Base-by-base conservation (phyloP, 1,284 basidiomycete species). In the Rhodotorula sp. region DNA sequence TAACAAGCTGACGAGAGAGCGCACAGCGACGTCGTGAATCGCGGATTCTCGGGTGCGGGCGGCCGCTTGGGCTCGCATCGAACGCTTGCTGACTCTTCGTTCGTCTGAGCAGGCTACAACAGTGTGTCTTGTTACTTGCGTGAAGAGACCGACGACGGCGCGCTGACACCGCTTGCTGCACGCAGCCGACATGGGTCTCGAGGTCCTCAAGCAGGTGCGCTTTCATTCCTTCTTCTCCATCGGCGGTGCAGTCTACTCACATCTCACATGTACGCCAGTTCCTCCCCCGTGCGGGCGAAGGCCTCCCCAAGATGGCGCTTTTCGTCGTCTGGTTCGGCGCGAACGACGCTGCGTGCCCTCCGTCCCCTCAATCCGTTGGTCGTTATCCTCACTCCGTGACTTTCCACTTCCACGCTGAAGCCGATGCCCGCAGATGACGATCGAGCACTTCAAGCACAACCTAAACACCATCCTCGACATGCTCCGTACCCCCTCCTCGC, bases 291-390 rank as follows among this genome's bases (percentile, higher is more conserved):
- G 84, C n/a, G 83, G 86, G 64, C 84, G 57, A 82, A 84, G 59
- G 83, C 83, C 58, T 87, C 86, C n/a, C 88, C 76, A 15, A 86
- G 72, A 85, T 93, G 58, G 87, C 86, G 60, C 81, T 95, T 32
- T 83, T 95, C 71, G 88, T 87, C 21, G 89, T 96, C 79, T 96
- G 92, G 92, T 91, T 91, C 76, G 93, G 92, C 62, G 69, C 67
- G 77, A 80, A 53, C 59, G 58, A 71, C 86, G 91, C 25, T 85
- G 86, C 75, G 5, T 82, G 90, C 46, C 82, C 83, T 57, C 87
- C 85, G 1, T 71, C 79, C 13, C 71, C 79, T 29, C 81, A 84
- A 70, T 77, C 82, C 48, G 80, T 77, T n/a, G n/a, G 7, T 44
- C 74, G 58, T 10, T 17, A 29, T 17, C 5, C 53, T 13, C 32